Conservation (phyloP, 73 alveolate genomes). For the Tetrahymena thermophila region DNA sequence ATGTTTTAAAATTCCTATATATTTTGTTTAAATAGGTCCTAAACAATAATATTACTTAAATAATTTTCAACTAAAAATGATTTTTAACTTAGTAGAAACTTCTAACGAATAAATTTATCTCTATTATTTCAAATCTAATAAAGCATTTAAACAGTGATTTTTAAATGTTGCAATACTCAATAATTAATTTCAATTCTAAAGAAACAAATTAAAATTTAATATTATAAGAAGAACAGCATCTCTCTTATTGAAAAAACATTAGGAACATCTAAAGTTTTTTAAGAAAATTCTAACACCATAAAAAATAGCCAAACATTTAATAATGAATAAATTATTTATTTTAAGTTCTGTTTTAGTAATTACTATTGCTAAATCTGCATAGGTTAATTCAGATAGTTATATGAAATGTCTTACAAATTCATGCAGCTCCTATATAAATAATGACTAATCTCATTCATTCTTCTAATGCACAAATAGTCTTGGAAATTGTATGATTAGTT, state of each 20-base stretch:
- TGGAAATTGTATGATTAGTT: neutral
- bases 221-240: too few species aligned
- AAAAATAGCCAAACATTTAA: neutral
- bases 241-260: too few species aligned
- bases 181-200: neutral
- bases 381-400: neutral
- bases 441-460: neutral
- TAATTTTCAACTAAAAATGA: too few species aligned
- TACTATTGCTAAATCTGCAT: neutral
- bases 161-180: neutral
- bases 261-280: too few species aligned
- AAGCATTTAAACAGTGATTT: neutral
- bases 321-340: neutral
- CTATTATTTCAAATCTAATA: neutral
- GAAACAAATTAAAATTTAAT: too few species aligned
- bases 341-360: neutral
- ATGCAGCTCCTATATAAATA: neutral
- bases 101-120: neutral
- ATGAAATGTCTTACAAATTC: neutral
- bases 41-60: neutral
- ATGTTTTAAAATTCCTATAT: neutral
- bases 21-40: neutral
- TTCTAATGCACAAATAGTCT: neutral
- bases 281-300: too few species aligned
- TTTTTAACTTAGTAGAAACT: neutral